A percentile compares a stretch with the other conserved stretches of the same genome.
phyloP scores from a whole-genome alignment of 768 basidiomycete species.

The Pulveroboletus ravenelii region DNA sequence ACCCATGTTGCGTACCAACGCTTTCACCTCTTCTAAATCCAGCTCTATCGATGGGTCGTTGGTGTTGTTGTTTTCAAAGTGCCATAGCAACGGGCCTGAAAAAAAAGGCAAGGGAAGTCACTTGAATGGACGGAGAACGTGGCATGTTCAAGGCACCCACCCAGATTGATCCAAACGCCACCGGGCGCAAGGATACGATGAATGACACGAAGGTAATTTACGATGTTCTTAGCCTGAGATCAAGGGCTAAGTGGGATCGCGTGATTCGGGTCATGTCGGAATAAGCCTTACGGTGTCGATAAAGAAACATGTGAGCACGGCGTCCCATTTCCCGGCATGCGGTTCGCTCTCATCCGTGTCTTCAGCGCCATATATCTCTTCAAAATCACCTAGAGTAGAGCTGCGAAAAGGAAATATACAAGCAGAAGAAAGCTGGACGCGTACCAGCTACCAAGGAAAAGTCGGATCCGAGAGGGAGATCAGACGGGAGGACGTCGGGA shows the following conservation, averaged over 20 bases:
- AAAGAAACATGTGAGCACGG: slow-evolving; percentile 93
- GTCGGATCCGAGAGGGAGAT: slow-evolving; percentile 56
- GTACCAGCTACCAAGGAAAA: slow-evolving; percentile 86
- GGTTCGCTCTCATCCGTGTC: slow-evolving; percentile 52
- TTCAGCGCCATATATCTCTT: slow-evolving; percentile 75
- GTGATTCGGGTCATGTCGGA: neutral
- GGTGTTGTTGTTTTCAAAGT: slow-evolving; percentile 85
- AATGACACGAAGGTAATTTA: slow-evolving; percentile 84
- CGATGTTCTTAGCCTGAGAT: slow-evolving; percentile 81
- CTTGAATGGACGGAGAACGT: neutral
- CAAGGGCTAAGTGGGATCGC: neutral
- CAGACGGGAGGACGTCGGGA: slow-evolving; percentile 80
- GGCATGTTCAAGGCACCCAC: neutral
- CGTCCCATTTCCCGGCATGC: slow-evolving; percentile 80
- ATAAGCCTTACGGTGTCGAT: slow-evolving; percentile 73
- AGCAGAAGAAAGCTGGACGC: slow-evolving; percentile 4
- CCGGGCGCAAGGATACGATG: slow-evolving; percentile 77
- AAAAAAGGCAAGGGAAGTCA: too few relatives aligned
- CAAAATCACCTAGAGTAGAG: slow-evolving; percentile 68
- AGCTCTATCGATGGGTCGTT: slow-evolving; percentile 84
- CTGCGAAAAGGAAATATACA: neutral
- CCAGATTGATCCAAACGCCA: slow-evolving; percentile 90
- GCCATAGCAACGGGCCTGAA: slow-evolving; percentile 90
- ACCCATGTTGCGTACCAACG: slow-evolving; percentile 65
- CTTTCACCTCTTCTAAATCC: slow-evolving; percentile 84